Conservation (phyloP, 2,329 filamentous ascomycete genomes). For the Phialophora tarda region DNA sequence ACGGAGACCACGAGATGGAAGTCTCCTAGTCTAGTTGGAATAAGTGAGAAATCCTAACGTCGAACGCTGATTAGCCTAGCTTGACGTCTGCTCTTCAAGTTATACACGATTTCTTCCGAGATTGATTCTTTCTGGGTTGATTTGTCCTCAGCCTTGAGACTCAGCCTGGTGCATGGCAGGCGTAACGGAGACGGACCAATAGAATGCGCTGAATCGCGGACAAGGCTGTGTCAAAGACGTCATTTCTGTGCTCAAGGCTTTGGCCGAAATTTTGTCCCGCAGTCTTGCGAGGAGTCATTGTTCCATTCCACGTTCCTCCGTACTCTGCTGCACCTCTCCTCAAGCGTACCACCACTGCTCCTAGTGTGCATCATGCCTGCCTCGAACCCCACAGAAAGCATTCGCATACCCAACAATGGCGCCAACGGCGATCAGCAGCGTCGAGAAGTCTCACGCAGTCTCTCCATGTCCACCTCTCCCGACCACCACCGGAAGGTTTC, state of each 20-base stretch:
- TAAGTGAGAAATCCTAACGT: background rate
- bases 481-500: constrained; percentile 53
- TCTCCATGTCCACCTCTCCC: constrained; percentile 76
- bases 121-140: too few relatives aligned
- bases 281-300: background rate
- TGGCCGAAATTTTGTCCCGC: constrained; percentile 19
- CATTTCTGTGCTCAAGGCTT: background rate
- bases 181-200: constrained; percentile 1
- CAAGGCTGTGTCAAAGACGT: constrained; percentile 7
- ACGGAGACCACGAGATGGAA: constrained; percentile 26
- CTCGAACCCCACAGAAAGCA: constrained; percentile 36
- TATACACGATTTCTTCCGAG: too few relatives aligned
- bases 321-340: background rate
- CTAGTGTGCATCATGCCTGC: constrained; percentile 30
- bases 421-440: constrained; percentile 28
- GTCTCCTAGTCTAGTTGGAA: background rate
- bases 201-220: background rate
- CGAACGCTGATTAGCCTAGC: background rate
- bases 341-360: background rate
- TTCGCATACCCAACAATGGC: constrained; percentile 35
- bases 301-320: background rate
- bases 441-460: constrained; percentile 61
- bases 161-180: background rate
- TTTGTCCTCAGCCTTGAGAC: too few relatives aligned
- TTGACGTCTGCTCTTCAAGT: background rate